These are phyloP conservation scores for Buddleja alternifolia DNA, from an alignment of 257 asterid genomes.

Conservation along the genomic window DNA sequence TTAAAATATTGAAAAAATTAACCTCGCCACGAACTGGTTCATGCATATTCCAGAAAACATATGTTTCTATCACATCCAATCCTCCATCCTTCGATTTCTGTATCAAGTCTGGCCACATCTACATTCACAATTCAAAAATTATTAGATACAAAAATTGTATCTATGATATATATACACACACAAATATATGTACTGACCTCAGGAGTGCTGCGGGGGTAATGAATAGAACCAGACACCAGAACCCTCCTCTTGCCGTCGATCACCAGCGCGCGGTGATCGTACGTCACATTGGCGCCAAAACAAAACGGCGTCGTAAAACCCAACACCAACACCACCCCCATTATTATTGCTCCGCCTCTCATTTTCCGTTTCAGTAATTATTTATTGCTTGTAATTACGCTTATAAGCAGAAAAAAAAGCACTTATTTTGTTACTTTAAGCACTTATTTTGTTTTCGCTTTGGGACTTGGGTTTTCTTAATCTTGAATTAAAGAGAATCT, in stretches of 20 bases:
- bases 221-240: slow-evolving; percentile 74
- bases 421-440: slow-evolving; percentile 23
- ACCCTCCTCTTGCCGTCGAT: slow-evolving; percentile 63
- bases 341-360: slow-evolving; percentile 27
- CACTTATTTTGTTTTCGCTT: slow-evolving; percentile 30
- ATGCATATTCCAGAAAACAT: slow-evolving; percentile 64
- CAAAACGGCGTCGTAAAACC: slow-evolving; percentile 42
- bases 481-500: slow-evolving; percentile 28
- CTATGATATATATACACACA: neutral
- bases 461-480: slow-evolving; percentile 22
- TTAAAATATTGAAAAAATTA: neutral
- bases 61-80: slow-evolving; percentile 55
- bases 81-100: slow-evolving; percentile 67
- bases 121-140: neutral
- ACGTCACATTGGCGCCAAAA: slow-evolving; percentile 65
- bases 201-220: slow-evolving; percentile 85
- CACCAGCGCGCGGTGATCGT: slow-evolving; percentile 74
- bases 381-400: neutral
- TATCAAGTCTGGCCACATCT: slow-evolving; percentile 92
- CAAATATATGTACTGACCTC: slow-evolving; percentile 42
- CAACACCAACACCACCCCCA: slow-evolving; percentile 33
- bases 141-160: slow-evolving; percentile 24
- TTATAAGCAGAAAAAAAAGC: slow-evolving; percentile 10
- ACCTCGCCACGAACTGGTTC: slow-evolving; percentile 75
- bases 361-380: slow-evolving; percentile 12